A percentile compares a stretch with the other conserved stretches of the same genome.
phyloP scores from a whole-genome alignment of 164 flowering plant species.

The Kalanchoe fedtschenkoi region DNA sequence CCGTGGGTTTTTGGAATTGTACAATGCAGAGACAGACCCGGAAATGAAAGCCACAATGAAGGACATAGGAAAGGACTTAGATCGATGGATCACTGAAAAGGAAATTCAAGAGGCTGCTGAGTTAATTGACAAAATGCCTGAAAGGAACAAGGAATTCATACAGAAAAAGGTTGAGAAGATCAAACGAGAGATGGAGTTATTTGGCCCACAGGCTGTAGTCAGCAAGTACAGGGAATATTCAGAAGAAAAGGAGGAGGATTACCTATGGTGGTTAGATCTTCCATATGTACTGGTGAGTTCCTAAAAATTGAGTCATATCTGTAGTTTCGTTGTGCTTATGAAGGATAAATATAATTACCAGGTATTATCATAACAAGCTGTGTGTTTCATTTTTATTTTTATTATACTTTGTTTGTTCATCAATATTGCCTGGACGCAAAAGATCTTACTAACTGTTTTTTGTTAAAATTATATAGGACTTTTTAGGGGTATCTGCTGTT shows the following conservation, averaged over 20 bases:
- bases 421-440: too few relatives aligned
- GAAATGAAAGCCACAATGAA: constrained; percentile 74
- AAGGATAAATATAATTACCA: too few relatives aligned
- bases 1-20: constrained; percentile 61
- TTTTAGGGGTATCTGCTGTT: too few relatives aligned
- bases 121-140: constrained; percentile 46
- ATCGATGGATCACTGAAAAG: constrained; percentile 86
- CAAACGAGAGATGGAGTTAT: constrained; percentile 73
- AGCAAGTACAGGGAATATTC: constrained; percentile 84
- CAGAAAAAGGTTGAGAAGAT: constrained; percentile 66
- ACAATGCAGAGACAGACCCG: constrained; percentile 75
- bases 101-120: constrained; percentile 77
- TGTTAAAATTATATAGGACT: too few relatives aligned
- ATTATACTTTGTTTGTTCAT: too few relatives aligned
- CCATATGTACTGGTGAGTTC: constrained; percentile 56
- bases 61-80: constrained; percentile 84
- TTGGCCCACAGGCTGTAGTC: constrained; percentile 88
- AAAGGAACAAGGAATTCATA: constrained; percentile 37
- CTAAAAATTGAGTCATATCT: neutral
- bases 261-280: constrained; percentile 95
- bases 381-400: too few relatives aligned
- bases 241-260: constrained; percentile 75
- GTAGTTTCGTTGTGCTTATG: neutral
- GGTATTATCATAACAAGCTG: too few relatives aligned
- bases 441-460: too few relatives aligned